Base-by-base conservation (phyloP, 257 asterid genomes). In the Capsicum rhomboideum region DNA sequence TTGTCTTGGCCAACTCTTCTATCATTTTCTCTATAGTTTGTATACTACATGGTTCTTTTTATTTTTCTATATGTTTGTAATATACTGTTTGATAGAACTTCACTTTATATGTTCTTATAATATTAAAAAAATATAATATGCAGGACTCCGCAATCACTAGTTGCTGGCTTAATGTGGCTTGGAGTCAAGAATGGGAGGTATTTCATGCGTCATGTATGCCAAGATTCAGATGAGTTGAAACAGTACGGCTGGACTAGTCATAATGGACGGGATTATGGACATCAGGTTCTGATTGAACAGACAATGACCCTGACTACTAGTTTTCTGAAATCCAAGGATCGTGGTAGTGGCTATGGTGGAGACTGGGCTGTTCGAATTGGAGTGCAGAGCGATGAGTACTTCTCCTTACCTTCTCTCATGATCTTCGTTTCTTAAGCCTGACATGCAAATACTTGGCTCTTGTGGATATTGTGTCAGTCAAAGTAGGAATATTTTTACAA, bases 101-200 rank as follows among this genome's bases (percentile, higher is more conserved):
- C 44, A 4, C 12, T 31, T 75, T 26, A 16, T 75, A 75, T 75
- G 53, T 82, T 82, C 54, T 84, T 88, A 75, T 84, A n/a, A n/a
- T n/a, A n/a, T n/a, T n/a, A n/a, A n/a, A n/a, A n/a, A n/a, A 10
- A 84, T 92, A 88, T 87, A 16, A 83, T 88, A 87, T 87, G 78
- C 92, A 97, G 99, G 96, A 93, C 92, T 84, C 97, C 98, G 11
- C 92, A 88, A 83, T 97, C 99, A 83, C 88, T 97, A 61, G 94
- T 97, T 89, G 91, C 97, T 16, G 99, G 98, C 84, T 91, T 97
- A 86, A 97, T 97, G 99, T 97, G 99, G 99, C 83, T 97, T 85
- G 98, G 97, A 85, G 92, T 90, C 58, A 92, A 91, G 90, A 95
- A 97, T 88, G 97, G 94, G 84, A 92, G 94, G 84, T 97, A 93